Percentiles rank a stretch among this genome's conserved stretches.
Evolutionary conservation across 805 yeast genomes (phyloP).

Genomic region (Monosporozyma aerobia): DNA sequence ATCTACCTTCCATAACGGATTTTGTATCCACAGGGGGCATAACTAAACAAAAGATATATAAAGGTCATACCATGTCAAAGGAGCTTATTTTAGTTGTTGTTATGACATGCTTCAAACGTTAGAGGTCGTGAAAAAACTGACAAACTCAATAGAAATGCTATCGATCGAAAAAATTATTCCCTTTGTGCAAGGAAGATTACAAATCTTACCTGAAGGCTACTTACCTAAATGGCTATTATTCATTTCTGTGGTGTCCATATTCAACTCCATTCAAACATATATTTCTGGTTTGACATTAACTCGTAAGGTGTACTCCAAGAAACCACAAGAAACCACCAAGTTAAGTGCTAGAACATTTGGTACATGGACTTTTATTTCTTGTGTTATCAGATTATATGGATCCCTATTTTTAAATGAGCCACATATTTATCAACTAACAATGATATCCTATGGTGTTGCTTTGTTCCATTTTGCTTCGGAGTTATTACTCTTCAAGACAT

Average conservation of each 20-base stretch:
- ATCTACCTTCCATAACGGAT: not conserved
- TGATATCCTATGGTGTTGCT: constrained; percentile 76
- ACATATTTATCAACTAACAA: constrained; percentile 67
- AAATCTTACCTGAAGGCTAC: constrained; percentile 38
- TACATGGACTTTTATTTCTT: constrained; percentile 89
- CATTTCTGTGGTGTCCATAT: constrained; percentile 80
- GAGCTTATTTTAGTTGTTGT: not conserved
- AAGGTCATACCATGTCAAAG: not conserved
- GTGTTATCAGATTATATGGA: constrained; percentile 78
- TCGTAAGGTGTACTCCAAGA: constrained; percentile 62
- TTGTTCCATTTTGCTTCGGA: constrained; percentile 75
- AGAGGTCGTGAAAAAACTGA: not conserved
- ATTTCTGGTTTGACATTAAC: constrained; percentile 65
- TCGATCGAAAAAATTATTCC: constrained; percentile 29
- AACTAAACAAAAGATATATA: not conserved
- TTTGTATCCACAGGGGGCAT: not conserved
- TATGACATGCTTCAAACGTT: not conserved
- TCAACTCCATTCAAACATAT: constrained; percentile 85
- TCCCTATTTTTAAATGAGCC: constrained; percentile 65
- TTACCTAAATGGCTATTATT: constrained; percentile 74
- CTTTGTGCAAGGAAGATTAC: constrained; percentile 17
- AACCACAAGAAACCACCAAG: constrained; percentile 50
- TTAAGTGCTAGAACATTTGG: constrained; percentile 96
- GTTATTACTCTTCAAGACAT: constrained; percentile 71
- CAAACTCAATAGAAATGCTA: constrained; percentile 16